phyloP scores from a whole-genome alignment of 2,329 filamentous ascomycete genomes.

The Acephala macrosclerotiorum region DNA sequence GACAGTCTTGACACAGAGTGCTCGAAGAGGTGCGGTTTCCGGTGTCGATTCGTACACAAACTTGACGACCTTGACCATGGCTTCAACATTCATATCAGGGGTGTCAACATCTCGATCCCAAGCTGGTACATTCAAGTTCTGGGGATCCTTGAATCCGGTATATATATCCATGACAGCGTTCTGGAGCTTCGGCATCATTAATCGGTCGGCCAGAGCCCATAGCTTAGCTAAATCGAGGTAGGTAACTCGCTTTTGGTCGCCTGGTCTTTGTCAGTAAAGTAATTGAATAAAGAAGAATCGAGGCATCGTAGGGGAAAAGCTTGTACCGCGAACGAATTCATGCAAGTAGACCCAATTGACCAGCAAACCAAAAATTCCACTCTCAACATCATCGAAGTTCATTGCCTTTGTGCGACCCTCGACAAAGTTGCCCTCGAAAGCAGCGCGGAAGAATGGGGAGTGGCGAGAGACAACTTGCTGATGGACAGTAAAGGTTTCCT shows the following conservation, averaged over 20 bases:
- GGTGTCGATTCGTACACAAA: not conserved
- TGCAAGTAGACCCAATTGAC: constrained; percentile 3
- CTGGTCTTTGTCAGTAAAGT: not conserved
- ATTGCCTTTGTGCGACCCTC: not conserved
- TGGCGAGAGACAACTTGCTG: not conserved
- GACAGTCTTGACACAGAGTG: not conserved
- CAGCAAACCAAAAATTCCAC: not conserved
- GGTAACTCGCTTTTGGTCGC: not conserved
- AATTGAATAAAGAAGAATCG: not conserved
- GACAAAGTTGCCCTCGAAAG: not conserved
- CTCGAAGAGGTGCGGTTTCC: not conserved
- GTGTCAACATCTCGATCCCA: not conserved
- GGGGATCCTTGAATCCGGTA: not conserved
- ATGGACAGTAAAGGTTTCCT: not conserved
- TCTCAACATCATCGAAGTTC: not conserved
- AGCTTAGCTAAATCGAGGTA: constrained; percentile 11
- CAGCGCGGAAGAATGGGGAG: not conserved
- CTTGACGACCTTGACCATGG: not conserved
- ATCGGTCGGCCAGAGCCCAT: constrained; percentile 22
- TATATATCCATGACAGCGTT: constrained; percentile 17
- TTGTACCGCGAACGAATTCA: not conserved
- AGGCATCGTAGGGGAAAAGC: not conserved
- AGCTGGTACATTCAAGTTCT: not conserved
- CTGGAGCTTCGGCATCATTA: constrained; percentile 24
- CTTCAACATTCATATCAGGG: not conserved